A percentile compares a stretch with the other conserved stretches of the same genome.
phyloP scores from a whole-genome alignment of 768 basidiomycete species.

The Tricholoma flavovirens region DNA sequence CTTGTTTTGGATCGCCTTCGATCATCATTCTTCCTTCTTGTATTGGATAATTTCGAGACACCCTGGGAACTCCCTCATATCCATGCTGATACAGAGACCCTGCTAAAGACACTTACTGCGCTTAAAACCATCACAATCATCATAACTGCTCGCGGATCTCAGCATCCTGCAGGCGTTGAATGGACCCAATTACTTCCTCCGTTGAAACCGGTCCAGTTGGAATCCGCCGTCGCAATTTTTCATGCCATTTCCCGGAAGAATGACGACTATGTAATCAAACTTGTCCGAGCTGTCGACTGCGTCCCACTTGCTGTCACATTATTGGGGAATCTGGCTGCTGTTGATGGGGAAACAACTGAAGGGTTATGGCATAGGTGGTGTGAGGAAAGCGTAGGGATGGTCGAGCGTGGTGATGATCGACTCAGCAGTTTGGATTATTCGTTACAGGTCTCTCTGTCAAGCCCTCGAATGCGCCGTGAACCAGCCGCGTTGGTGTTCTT shows the following conservation, averaged over 20 bases:
- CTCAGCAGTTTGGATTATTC: slow-evolving; percentile 26
- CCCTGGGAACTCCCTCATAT: slow-evolving; percentile 24
- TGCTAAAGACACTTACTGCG: slow-evolving; percentile 18
- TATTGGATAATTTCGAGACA: slow-evolving; percentile 16
- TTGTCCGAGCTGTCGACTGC: slow-evolving; percentile 25
- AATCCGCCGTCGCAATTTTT: slow-evolving; percentile 21
- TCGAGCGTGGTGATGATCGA: slow-evolving; percentile 22
- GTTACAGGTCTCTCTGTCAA: slow-evolving; percentile 24
- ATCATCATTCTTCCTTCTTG: slow-evolving; percentile 14
- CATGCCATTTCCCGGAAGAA: slow-evolving; percentile 18
- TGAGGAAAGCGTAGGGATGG: slow-evolving; percentile 22
- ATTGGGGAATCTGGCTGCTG: slow-evolving; percentile 25
- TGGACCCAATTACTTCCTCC: slow-evolving; percentile 22
- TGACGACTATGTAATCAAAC: slow-evolving; percentile 18
- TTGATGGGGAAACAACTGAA: slow-evolving; percentile 25
- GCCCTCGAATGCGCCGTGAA: slow-evolving; percentile 21
- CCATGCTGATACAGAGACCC: slow-evolving; percentile 19
- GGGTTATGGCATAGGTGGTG: slow-evolving; percentile 26
- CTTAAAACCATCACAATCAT: slow-evolving; percentile 18
- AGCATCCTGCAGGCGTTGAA: slow-evolving; percentile 19
- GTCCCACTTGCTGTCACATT: slow-evolving; percentile 29
- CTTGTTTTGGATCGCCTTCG: slow-evolving; percentile 12
- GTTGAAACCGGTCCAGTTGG: slow-evolving; percentile 20
- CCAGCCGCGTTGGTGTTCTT: slow-evolving; percentile 21
- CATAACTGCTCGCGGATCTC: slow-evolving; percentile 27